phyloP scores from a whole-genome alignment of 768 basidiomycete genomes.

The Termitomyces sp. region DNA sequence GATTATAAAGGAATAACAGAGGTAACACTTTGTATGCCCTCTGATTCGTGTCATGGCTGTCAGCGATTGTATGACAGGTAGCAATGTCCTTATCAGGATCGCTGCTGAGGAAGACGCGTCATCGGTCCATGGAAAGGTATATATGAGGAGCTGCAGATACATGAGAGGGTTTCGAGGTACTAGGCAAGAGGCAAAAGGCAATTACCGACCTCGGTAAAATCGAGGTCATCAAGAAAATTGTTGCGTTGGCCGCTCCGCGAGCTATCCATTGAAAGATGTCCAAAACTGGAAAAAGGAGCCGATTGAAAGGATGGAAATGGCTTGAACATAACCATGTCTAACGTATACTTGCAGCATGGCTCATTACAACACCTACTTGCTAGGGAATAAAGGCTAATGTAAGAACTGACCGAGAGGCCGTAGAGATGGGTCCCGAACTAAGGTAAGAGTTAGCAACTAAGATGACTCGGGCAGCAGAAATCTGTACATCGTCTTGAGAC shows the following conservation, averaged over 20 bases:
- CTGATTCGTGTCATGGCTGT: neutral
- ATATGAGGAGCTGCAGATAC: neutral
- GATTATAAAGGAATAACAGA: neutral
- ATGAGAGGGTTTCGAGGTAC: neutral
- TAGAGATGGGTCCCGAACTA: too few relatives aligned
- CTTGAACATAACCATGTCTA: neutral
- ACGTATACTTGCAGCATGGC: neutral
- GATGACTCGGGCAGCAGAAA: neutral
- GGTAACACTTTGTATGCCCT: neutral
- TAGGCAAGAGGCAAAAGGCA: neutral
- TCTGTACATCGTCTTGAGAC: too few relatives aligned
- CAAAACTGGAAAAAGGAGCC: neutral
- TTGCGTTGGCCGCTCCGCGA: neutral
- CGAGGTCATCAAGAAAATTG: neutral
- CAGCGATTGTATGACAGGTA: neutral
- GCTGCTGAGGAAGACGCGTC: neutral
- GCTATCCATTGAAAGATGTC: neutral
- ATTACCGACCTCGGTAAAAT: neutral
- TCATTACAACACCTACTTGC: neutral
- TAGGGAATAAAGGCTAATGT: neutral
- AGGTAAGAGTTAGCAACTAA: neutral
- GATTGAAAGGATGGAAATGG: neutral
- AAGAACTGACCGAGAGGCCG: neutral
- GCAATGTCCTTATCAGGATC: neutral
- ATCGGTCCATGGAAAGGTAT: neutral